Evolutionary conservation across 176 grass and related monocot species (phyloP), one percentile per base, ranked within the genome.

Genomic region (Zea luxurians): DNA sequence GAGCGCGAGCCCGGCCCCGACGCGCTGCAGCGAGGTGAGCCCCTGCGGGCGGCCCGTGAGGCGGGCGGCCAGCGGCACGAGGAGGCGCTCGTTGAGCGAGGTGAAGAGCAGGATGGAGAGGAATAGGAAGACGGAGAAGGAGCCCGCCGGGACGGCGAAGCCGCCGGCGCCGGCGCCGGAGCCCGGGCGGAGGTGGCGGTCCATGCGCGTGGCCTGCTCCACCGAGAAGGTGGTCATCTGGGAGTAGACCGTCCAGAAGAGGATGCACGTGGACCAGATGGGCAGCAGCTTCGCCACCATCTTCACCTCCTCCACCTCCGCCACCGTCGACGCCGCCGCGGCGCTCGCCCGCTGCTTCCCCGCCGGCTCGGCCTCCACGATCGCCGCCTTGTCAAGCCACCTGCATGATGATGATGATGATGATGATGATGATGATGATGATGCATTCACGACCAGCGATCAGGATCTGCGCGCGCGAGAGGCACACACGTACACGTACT

Each of bases 241-340:
- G 20, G 83, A 84, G 79, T 88, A 95, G 12, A 91, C 68, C 66
- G 84, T 88, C 68, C 88, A 95, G 77, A 91, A 95, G 13, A 85
- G 82, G 68, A 95, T 87, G 74, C 82, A 86, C 5, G 85, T 91
- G 6, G 88, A 84, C 89, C 92, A 95, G 74, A 95, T 86, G 10
- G 92, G 92, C 6, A 96, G 75, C 48, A 96, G 74, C 37, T 86
- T 89, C 78, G 85, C 17, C 82, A 96, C 84, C 75, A 86, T 86
- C 78, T 96, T 96, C 70, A 96, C 92, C 73, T 96, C 92, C 74
- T 96, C 92, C 21, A 89, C 84, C 78, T 91, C 68, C 34, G 86
- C 88, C 50, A 92, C 52, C 35, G 92, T 96, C 61, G 80, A 66
- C 57, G 74, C 17, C 63, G 68, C 12, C 18, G 34, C 8, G 0